Base-by-base conservation (phyloP, 2,329 filamentous ascomycete species). In the Colletotrichum echinochloae region DNA sequence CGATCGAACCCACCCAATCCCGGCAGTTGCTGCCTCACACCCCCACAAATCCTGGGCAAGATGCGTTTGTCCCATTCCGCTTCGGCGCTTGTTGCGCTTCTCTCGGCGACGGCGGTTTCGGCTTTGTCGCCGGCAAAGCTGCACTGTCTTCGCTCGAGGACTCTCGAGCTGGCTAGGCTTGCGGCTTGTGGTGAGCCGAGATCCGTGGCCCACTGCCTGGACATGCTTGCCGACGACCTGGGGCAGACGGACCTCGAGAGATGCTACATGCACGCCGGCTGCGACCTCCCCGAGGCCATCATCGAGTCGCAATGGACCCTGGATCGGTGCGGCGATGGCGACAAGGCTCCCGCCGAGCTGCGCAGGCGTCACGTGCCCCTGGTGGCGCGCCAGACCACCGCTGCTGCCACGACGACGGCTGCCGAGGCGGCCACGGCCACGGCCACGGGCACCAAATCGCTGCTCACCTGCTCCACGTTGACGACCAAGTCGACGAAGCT, bases 131-230 rank as follows among this genome's bases (percentile, higher is more conserved):
- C 64, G 63, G 76, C 73, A 28, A 73, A 65, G 62, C 74, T 74
- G 60, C 78, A 81, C 74, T 87, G 85, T 75, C 75, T 88, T 64
- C 76, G 77, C 60, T 71, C 76, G 62, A 77, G 82, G 72, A 79
- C 81, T 72, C 65, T 72, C 30, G 78, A 82, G 60, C 79, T 88
- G 59, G 82, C 83, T 56, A 72, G 67, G 20, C 76, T 78, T 48
- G 79, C 84, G 18, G 78, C 79, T 63, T 88, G 86, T 76, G 85
- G 84, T 56, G 76, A 85, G 74, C 75, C 76, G 66, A 78, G 77
- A 66, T 78, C 81, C 48, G 79, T 88, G 72, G 76, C 78, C 61
- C 69, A 78, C 74, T 88, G 86, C 77, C 78, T 88, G 60, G 70
- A 74, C 12, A 72, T 75, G 41, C 78, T 81, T 37, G 71, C 79